Percentiles rank a stretch among this genome's conserved stretches.
Conservation (phyloP, 805 yeast species). For the Limtongia smithiae region DNA sequence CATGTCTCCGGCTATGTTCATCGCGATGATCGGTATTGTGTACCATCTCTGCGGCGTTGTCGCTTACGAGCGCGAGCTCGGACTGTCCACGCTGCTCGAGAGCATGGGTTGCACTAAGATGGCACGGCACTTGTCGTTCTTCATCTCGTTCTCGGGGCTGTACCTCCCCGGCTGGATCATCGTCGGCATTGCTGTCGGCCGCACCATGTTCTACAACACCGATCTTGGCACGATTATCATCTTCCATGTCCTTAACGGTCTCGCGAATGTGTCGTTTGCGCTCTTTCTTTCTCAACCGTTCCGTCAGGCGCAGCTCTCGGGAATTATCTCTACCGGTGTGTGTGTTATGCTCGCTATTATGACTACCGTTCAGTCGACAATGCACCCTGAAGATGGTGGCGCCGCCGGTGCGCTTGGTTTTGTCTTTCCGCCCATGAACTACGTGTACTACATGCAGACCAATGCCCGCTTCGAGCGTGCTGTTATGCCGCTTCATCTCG, state of each 20-base stretch:
- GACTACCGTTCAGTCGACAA: conserved; percentile 35
- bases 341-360: conserved; percentile 36
- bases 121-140: conserved; percentile 34
- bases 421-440: conserved; percentile 39
- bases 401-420: conserved; percentile 35
- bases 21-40: conserved; percentile 39
- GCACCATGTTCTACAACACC: conserved; percentile 32
- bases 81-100: conserved; percentile 35
- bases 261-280: conserved; percentile 36
- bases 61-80: conserved; percentile 37
- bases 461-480: conserved; percentile 35
- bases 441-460: conserved; percentile 36
- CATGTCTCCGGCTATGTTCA: conserved; percentile 38
- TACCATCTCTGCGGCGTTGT: conserved; percentile 38
- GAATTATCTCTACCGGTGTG: conserved; percentile 37
- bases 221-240: conserved; percentile 32
- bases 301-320: conserved; percentile 36
- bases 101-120: conserved; percentile 36
- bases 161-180: conserved; percentile 38
- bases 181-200: conserved; percentile 32
- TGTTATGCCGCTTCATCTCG: conserved; percentile 29
- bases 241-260: conserved; percentile 37
- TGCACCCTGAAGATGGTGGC: conserved; percentile 29
- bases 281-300: conserved; percentile 36
- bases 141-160: conserved; percentile 34